Evolutionary conservation across 331 rosid species (phyloP), one percentile per base, ranked within the genome.

Genomic region (Stylosanthes scabra): DNA sequence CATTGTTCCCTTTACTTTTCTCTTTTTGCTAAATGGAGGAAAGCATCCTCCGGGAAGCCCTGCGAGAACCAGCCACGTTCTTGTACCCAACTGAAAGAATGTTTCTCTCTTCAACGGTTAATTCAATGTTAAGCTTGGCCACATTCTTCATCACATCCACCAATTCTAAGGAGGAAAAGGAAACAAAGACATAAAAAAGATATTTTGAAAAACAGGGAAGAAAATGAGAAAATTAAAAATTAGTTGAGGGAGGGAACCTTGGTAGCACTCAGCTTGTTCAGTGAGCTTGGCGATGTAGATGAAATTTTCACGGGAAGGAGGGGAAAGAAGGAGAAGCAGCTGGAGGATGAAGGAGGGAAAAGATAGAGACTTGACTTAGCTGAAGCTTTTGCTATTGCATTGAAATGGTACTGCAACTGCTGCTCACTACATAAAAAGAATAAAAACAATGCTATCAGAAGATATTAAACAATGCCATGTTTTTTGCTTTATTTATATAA

Each of bases 211-310:
- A 42, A n/a, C 25, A 20, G 52, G 52, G 52, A 6, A n/a, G 3
- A 50, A n/a, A 50, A 50, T 15, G 16, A 50, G n/a, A 72, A 60
- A 47, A 39, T 47, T 12, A 11, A 20, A 31, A 13, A 3, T 2
- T 31, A 51, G 59, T 73, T 46, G 1, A 37, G 3, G 25, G 56
- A 56, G 58, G 78, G 5, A 7, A 85, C 83, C 88, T 27, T 88
- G 89, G 41, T 88, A 84, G 78, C 93, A 89, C 72, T 88, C 93
- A 16, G 93, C 93, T 72, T 88, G 90, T 63, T 88, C 90, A 9
- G 88, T 83, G 56, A 88, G 85, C 88, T 88, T 88, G 45, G 93
- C 93, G 65, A 59, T 51, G 84, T 88, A 88, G 64, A 88, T 79
- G 74, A 63, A 74, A 80, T 44, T 84, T 68, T 86, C 89, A 41